A percentile compares a stretch with the other conserved stretches of the same genome.
phyloP scores from a whole-genome alignment of 1,284 basidiomycete genomes.

The Sanghuangporus sanghuang region DNA sequence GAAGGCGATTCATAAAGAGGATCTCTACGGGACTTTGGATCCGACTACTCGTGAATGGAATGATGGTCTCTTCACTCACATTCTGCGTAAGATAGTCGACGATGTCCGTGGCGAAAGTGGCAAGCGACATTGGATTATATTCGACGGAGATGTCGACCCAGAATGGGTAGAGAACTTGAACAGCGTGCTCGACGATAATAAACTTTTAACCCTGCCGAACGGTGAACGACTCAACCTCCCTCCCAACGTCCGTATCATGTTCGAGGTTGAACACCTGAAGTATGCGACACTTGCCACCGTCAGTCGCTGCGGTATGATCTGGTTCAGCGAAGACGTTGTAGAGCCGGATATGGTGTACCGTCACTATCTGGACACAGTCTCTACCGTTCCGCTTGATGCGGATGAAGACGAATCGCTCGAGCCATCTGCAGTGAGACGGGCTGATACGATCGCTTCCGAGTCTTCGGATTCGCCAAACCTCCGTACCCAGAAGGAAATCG shows the following conservation, averaged over 20 bases:
- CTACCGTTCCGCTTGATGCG: conserved; percentile 77
- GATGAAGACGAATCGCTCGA: conserved; percentile 84
- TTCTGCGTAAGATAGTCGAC: conserved; percentile 96
- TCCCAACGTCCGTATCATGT: conserved; percentile 98
- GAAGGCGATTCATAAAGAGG: conserved; percentile 98
- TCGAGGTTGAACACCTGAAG: conserved; percentile 97
- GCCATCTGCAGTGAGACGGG: conserved; percentile 47
- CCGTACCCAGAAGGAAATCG: conserved; percentile 78
- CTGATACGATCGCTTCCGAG: conserved; percentile 48
- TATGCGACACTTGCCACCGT: conserved; percentile 98
- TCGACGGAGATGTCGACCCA: conserved; percentile 99
- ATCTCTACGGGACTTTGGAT: conserved; percentile 95
- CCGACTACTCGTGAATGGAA: conserved; percentile 99
- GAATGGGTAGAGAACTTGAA: conserved; percentile 99
- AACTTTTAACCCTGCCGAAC: conserved; percentile 94
- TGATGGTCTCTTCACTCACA: conserved; percentile 97
- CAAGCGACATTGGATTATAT: conserved; percentile 99
- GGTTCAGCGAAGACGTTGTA: conserved; percentile 98
- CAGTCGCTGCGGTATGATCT: conserved; percentile 99
- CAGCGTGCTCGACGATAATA: conserved; percentile 99
- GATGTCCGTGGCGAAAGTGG: conserved; percentile 96
- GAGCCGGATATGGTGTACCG: conserved; percentile 89
- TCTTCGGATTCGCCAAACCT: conserved; percentile 58
- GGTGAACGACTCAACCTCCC: conserved; percentile 98
- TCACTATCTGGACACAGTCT: conserved; percentile 81